Evolutionary conservation across 306 rosid species (phyloP).

Genomic region (Quercus rubra): DNA sequence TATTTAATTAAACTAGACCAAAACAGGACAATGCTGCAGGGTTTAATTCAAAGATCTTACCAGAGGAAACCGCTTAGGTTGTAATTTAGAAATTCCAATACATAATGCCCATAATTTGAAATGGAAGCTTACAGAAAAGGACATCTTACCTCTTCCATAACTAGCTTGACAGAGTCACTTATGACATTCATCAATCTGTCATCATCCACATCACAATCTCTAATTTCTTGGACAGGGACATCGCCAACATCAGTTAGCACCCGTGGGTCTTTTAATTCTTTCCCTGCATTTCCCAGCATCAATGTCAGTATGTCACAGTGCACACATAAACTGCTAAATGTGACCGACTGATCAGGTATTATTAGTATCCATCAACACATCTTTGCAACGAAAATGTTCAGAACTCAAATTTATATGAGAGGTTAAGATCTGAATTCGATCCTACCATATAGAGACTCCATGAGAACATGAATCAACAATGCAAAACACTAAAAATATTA

Average conservation of each 20-base stretch:
- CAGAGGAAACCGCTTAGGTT: background rate
- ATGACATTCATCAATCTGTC: conserved; percentile 85
- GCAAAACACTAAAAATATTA: background rate
- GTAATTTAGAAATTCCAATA: background rate
- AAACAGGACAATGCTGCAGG: background rate
- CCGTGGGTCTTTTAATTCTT: conserved; percentile 68
- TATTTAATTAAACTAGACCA: background rate
- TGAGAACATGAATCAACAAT: background rate
- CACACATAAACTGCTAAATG: background rate
- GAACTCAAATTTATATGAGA: background rate
- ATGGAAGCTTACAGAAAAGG: conserved; percentile 14
- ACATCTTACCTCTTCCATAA: conserved; percentile 78
- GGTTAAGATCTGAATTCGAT: conserved; percentile 5
- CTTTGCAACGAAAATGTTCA: background rate
- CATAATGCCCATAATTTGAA: background rate
- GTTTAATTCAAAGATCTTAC: background rate
- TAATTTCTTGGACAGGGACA: conserved; percentile 92
- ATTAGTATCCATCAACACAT: background rate
- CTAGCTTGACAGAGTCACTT: conserved; percentile 89
- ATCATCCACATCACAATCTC: conserved; percentile 87
- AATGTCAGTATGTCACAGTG: background rate
- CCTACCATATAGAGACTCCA: background rate
- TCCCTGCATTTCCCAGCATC: conserved; percentile 51
- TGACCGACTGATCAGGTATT: background rate
- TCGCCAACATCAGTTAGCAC: conserved; percentile 95